Conservation (phyloP, 1,139 yeast genomes). For the Blastobotrys niveus region DNA sequence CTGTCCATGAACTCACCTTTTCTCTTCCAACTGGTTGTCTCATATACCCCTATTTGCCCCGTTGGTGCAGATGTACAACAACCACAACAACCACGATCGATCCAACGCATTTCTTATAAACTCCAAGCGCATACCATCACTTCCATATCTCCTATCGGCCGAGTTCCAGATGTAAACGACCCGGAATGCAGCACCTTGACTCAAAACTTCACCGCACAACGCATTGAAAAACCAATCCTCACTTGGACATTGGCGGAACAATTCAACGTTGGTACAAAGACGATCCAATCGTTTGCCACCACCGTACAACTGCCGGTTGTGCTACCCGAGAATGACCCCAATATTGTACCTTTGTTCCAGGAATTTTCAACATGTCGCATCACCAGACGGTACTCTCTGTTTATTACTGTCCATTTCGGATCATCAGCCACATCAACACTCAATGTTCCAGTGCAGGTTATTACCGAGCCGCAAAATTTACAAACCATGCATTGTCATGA, state of each 20-base stretch:
- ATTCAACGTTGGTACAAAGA: not conserved
- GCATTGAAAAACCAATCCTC: conserved; percentile 4
- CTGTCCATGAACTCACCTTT: not conserved
- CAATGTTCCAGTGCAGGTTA: conserved; percentile 5
- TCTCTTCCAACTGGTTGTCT: conserved; percentile 4
- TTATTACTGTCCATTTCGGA: conserved; percentile 7
- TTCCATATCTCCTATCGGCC: not conserved
- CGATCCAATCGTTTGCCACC: not conserved
- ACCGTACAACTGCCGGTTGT: conserved; percentile 6
- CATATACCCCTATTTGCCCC: conserved; percentile 11
- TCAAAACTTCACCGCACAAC: conserved; percentile 4
- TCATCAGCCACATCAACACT: not conserved
- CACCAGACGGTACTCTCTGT: conserved; percentile 7
- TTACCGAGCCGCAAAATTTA: too few species aligned
- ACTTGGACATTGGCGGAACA: conserved; percentile 1
- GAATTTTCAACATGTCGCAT: conserved; percentile 11
- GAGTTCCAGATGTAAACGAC: conserved; percentile 5
- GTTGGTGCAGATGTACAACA: not conserved
- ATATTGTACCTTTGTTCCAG: not conserved
- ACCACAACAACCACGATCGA: not conserved
- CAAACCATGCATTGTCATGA: too few species aligned
- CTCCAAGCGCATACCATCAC: conserved; percentile 11
- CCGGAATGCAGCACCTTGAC: not conserved
- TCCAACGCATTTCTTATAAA: conserved; percentile 8
- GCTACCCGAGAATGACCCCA: conserved; percentile 1